These are phyloP conservation scores for Fusarium udum DNA, from an alignment of 2,329 filamentous ascomycete genomes.

Conservation along the genomic window DNA sequence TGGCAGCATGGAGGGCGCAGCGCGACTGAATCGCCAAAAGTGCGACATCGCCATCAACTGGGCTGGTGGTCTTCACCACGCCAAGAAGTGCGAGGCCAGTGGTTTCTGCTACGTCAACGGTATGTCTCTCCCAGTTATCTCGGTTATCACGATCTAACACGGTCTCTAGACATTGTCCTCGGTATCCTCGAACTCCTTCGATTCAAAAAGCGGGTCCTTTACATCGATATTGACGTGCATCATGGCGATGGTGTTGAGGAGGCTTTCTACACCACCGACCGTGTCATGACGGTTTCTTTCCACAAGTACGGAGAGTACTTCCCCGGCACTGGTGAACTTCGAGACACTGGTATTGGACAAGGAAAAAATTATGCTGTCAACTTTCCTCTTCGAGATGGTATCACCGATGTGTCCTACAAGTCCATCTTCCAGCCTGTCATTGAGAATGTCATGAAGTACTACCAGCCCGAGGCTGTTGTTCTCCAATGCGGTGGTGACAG, in stretches of 20 bases:
- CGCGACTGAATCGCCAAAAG: slow-evolving; percentile 87
- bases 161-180: slow-evolving; percentile 83
- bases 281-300: slow-evolving; percentile 92
- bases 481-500: slow-evolving; percentile 96
- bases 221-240: slow-evolving; percentile 96
- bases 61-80: slow-evolving; percentile 96
- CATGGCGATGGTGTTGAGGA: slow-evolving; percentile 94
- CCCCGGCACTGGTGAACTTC: slow-evolving; percentile 87
- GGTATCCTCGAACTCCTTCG: slow-evolving; percentile 92
- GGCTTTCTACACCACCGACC: slow-evolving; percentile 91
- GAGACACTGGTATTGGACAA: slow-evolving; percentile 85
- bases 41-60: slow-evolving; percentile 98
- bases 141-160: slow-evolving; percentile 11
- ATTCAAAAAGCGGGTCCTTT: slow-evolving; percentile 93
- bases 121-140: slow-evolving; percentile 53
- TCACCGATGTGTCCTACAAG: slow-evolving; percentile 89
- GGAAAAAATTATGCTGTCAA: slow-evolving; percentile 93
- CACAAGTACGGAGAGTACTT: slow-evolving; percentile 99
- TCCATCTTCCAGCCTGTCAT: slow-evolving; percentile 93
- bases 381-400: slow-evolving; percentile 90
- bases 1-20: slow-evolving; percentile 91
- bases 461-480: slow-evolving; percentile 90
- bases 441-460: slow-evolving; percentile 84
- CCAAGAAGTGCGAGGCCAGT: slow-evolving; percentile 94
- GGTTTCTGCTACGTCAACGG: slow-evolving; percentile 99